Percentiles rank a stretch among this genome's conserved stretches.
Evolutionary conservation across 108 stramenopile genomes (phyloP).

Genomic region (Nitzschia sp.): DNA sequence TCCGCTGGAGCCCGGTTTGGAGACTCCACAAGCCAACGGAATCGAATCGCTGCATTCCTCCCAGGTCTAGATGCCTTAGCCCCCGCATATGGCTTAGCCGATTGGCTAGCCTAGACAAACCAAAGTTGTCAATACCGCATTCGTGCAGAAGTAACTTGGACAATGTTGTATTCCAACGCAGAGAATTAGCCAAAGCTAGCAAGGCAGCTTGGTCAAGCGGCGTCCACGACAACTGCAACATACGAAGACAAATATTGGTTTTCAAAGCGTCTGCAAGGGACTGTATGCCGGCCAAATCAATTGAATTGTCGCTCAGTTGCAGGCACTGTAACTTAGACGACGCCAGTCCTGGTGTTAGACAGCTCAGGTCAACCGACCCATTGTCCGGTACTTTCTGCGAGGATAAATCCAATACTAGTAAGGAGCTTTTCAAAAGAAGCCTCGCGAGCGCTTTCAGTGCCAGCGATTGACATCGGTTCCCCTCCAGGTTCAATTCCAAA

Average conservation of each 20-base stretch:
- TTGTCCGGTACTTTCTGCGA: not conserved
- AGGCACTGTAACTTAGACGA: not conserved
- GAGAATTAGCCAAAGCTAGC: not conserved
- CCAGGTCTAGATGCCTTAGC: conserved; percentile 6
- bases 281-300: not conserved
- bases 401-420: conserved; percentile 15
- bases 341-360: not conserved
- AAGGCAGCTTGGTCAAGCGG: not conserved
- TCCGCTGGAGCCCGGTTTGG: not conserved
- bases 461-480: conserved; percentile 1
- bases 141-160: conserved; percentile 1
- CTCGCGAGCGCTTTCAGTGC: conserved; percentile 9
- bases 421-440: not conserved
- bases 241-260: not conserved
- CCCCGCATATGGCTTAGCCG: not conserved
- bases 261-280: not conserved
- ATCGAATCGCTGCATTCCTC: conserved; percentile 2
- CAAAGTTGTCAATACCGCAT: conserved; percentile 17
- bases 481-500: conserved; percentile 16
- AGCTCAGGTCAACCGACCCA: not conserved
- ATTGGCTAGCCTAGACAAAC: not conserved
- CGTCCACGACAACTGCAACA: conserved; percentile 16
- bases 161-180: not conserved
- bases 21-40: not conserved
- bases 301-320: conserved; percentile 8